A percentile compares a stretch with the other conserved stretches of the same genome.
Conservation (phyloP, 116 monocot genomes). For the Posidonia oceanica region DNA sequence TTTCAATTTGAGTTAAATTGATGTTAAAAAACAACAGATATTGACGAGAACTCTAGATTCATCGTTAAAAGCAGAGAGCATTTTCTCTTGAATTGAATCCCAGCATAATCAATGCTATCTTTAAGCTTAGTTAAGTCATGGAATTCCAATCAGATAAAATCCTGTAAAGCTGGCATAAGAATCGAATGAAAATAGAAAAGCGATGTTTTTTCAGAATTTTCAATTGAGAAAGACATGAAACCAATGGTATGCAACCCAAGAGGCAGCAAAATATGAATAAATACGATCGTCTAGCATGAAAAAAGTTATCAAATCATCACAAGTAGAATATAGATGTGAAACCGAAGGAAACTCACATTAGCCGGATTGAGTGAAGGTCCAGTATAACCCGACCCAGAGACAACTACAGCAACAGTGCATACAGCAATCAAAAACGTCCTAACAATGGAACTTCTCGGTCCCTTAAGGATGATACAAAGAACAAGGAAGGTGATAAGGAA, state of each 20-base stretch:
- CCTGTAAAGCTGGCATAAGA: too few relatives aligned
- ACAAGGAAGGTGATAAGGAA: conserved; percentile 51
- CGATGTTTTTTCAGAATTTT: too few relatives aligned
- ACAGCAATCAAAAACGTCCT: conserved; percentile 39
- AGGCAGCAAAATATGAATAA: neutral
- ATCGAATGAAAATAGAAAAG: too few relatives aligned
- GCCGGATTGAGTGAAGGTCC: conserved; percentile 83
- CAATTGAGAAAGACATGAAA: too few relatives aligned
- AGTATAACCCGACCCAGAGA: conserved; percentile 50
- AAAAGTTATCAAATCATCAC: neutral
- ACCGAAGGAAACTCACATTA: conserved; percentile 40
- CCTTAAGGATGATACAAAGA: conserved; percentile 49
- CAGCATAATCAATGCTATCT: too few relatives aligned
- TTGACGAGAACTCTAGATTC: too few relatives aligned
- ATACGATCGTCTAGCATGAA: neutral
- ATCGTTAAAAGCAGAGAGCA: too few relatives aligned
- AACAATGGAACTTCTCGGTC: conserved; percentile 42
- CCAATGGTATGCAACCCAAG: neutral
- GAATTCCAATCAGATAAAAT: too few relatives aligned
- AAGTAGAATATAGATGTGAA: neutral
- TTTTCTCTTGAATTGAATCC: too few relatives aligned
- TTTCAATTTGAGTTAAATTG: too few relatives aligned
- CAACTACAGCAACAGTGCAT: conserved; percentile 37
- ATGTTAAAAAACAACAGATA: too few relatives aligned
- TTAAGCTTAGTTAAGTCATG: too few relatives aligned